Evolutionary conservation across 2,329 filamentous ascomycete species (phyloP).

Genomic region (Fusarium lyarnte): DNA sequence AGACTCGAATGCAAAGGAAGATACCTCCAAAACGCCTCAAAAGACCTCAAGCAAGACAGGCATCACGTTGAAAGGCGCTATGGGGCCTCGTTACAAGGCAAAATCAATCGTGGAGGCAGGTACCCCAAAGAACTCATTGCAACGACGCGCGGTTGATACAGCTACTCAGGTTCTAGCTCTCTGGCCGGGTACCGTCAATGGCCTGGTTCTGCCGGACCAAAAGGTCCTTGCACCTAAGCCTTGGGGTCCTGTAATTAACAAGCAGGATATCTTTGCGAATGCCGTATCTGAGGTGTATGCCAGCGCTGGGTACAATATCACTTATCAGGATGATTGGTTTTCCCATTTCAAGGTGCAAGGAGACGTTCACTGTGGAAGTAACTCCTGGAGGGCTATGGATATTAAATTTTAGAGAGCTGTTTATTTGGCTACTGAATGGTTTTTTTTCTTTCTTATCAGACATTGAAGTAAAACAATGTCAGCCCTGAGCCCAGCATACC

Average conservation of each 20-base stretch:
- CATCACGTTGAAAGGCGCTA: not conserved
- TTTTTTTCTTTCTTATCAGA: not conserved
- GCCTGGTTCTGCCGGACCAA: slow-evolving; percentile 30
- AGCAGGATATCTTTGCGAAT: slow-evolving; percentile 39
- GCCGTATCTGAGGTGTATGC: slow-evolving; percentile 36
- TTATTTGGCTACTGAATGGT: not conserved
- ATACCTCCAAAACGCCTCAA: not conserved
- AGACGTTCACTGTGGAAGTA: slow-evolving; percentile 42
- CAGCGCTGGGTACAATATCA: slow-evolving; percentile 31
- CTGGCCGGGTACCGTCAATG: slow-evolving; percentile 35
- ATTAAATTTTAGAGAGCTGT: not conserved
- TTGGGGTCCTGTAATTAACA: slow-evolving; percentile 43
- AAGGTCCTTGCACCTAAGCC: slow-evolving; percentile 33
- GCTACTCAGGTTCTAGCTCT: not conserved
- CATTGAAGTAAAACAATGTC: no score
- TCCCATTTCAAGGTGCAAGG: slow-evolving; percentile 37
- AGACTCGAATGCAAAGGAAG: rapidly evolving
- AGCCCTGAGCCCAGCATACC: not conserved
- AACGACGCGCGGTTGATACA: not conserved
- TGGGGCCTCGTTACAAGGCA: slow-evolving; percentile 1
- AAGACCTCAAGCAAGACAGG: not conserved
- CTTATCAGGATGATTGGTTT: slow-evolving; percentile 44
- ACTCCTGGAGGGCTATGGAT: slow-evolving; percentile 14
- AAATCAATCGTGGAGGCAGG: slow-evolving; percentile 28
- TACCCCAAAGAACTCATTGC: not conserved